Evolutionary conservation across 2,329 filamentous ascomycete genomes (phyloP), one percentile per base, ranked within the genome.

Genomic region (Xylaria sp.): DNA sequence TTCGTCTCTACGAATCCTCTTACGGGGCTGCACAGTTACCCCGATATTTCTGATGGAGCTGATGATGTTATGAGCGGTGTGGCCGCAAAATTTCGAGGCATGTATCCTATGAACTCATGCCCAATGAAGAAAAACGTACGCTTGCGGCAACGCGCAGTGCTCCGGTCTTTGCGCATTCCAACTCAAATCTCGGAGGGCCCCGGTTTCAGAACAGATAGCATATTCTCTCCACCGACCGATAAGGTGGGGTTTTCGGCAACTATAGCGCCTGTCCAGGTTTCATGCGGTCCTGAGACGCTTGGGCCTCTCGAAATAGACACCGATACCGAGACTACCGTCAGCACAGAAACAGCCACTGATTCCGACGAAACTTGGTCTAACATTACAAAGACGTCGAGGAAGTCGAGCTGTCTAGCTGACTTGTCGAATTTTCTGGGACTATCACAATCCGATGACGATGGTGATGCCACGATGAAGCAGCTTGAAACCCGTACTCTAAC

Each of bases 71-170:
- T 78, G 77, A 77, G 78, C 80, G 81, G 79, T 81, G 82, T 83
- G 83, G 81, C 83, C 84, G 83, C 81, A 82, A 85, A 84, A 81
- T 78, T 74, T 66, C 77, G 75, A 67, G 70, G 71, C 72, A 75
- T 76, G 69, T 72, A 72, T 59, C 63, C 72, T 23, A 63, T 64
- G 36, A 74, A 70, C 46, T 65, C 73, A 8, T 74, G 63, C 56
- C 62, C 73, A 36, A 71, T 70, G 4, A 76, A 74, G 63, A 71
- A 65, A 32, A 69, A 67, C 53, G 52, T 60, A 55, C 72, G 76
- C 52, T 63, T 75, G 25, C 73, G 77, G 63, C 72, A 75, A 25
- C 74, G 73, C 39, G 67, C 68, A 36, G 72, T 73, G 13, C 73
- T 77, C 10, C 78, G 72, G 66, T 72, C 76, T 43, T 65, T 79